phyloP scores from a whole-genome alignment of 2,329 filamentous ascomycete genomes.

The Epichloe coenophiala region DNA sequence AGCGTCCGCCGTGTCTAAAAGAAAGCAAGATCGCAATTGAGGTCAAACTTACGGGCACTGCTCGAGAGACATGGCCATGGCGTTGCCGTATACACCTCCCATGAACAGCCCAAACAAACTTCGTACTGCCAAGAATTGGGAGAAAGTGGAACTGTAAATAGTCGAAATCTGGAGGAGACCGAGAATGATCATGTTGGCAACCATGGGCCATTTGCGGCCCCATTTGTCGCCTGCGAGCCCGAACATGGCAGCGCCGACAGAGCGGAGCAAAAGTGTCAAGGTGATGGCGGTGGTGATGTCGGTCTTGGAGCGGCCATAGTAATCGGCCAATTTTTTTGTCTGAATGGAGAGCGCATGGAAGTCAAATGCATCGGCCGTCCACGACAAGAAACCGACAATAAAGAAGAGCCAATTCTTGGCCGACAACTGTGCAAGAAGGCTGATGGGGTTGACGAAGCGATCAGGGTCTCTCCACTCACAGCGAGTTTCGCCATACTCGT shows the following conservation, averaged over 20 bases:
- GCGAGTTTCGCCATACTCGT: slow-evolving; percentile 48
- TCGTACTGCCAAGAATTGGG: slow-evolving; percentile 61
- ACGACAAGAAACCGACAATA: slow-evolving; percentile 58
- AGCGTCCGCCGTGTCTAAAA: background rate
- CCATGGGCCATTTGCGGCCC: slow-evolving; percentile 75
- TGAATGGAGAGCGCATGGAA: slow-evolving; percentile 73
- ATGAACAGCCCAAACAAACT: slow-evolving; percentile 66
- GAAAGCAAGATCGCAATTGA: no score
- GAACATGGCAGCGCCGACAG: slow-evolving; percentile 62
- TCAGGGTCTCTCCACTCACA: slow-evolving; percentile 57
- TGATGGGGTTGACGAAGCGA: slow-evolving; percentile 57
- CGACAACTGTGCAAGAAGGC: slow-evolving; percentile 49
- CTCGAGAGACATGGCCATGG: slow-evolving; percentile 65
- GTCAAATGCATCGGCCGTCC: slow-evolving; percentile 74
- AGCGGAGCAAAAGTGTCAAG: slow-evolving; percentile 60
- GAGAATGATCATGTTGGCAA: slow-evolving; percentile 62
- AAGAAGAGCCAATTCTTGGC: slow-evolving; percentile 63
- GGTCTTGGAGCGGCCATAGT: slow-evolving; percentile 40
- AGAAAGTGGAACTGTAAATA: slow-evolving; percentile 60
- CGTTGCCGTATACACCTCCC: slow-evolving; percentile 70
- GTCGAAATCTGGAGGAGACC: slow-evolving; percentile 59
- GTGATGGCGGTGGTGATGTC: slow-evolving; percentile 64
- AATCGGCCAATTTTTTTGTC: slow-evolving; percentile 51
- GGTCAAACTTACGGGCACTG: slow-evolving; percentile 44
- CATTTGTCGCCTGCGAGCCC: slow-evolving; percentile 67